These are phyloP conservation scores for Chlamydomonas sp. DNA, from an alignment of 139 green algal genomes.

Conservation along the genomic window DNA sequence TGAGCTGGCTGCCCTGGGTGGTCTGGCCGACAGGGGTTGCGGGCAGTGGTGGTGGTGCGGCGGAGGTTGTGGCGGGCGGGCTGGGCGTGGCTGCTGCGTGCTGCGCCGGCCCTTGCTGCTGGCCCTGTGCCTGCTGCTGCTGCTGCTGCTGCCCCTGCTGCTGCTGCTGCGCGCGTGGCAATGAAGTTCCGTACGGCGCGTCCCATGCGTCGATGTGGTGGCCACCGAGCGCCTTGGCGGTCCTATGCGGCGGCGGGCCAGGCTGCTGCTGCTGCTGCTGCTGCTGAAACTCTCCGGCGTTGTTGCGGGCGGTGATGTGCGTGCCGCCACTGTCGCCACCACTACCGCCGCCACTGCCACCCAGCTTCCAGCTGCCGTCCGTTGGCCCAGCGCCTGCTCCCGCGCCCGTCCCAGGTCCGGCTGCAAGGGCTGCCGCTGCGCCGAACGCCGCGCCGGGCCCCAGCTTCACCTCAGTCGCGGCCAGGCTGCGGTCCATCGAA, in stretches of 20 bases:
- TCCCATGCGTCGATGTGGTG: background rate
- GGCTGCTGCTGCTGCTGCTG: background rate
- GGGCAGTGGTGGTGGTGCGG: no score
- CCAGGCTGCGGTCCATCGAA: slow-evolving; percentile 6
- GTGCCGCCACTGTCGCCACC: no score
- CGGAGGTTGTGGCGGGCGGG: no score
- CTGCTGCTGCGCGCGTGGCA: background rate
- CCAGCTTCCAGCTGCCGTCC: no score
- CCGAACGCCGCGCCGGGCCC: background rate
- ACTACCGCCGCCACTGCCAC: no score
- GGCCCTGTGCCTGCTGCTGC: slow-evolving; percentile 4
- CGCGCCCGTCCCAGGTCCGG: background rate
- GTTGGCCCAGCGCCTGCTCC: background rate
- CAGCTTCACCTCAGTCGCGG: background rate
- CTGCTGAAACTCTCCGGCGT: background rate
- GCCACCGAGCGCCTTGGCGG: background rate
- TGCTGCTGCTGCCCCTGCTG: slow-evolving; percentile 3
- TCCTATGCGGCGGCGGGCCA: background rate
- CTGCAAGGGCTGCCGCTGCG: background rate
- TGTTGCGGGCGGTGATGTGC: background rate
- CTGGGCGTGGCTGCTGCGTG: background rate
- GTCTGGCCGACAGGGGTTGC: background rate
- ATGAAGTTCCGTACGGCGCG: background rate
- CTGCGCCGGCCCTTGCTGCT: background rate
- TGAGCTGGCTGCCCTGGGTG: background rate